phyloP scores from a whole-genome alignment of 1,284 basidiomycete species.

The Ganoderma lucidum region DNA sequence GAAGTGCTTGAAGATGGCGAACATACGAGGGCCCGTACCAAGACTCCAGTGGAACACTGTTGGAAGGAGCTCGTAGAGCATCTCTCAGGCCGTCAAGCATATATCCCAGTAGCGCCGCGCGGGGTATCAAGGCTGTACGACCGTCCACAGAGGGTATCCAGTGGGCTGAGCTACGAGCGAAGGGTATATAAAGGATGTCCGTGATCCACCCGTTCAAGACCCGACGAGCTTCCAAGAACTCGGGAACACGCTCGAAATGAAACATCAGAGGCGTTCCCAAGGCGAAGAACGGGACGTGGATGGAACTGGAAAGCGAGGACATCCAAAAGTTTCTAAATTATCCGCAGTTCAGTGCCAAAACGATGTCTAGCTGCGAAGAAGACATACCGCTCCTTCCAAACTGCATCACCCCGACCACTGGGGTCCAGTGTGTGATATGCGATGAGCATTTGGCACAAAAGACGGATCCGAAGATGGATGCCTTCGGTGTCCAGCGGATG shows the following conservation, averaged over 20 bases:
- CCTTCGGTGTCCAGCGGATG: not conserved
- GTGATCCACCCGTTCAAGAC: not conserved
- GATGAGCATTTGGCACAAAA: not conserved
- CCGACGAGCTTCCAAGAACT: not conserved
- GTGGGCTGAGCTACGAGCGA: not conserved
- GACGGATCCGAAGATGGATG: not conserved
- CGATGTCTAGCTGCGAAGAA: not conserved
- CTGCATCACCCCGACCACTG: not conserved
- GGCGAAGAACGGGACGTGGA: conserved; percentile 1
- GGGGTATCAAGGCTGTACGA: not conserved
- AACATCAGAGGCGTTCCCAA: conserved; percentile 8
- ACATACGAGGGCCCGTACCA: not conserved
- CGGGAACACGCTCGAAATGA: not conserved
- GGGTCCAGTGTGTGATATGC: not conserved
- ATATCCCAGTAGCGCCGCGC: not conserved
- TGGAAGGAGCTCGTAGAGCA: not conserved
- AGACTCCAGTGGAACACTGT: not conserved
- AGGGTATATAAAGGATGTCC: not conserved
- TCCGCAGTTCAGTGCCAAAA: not conserved
- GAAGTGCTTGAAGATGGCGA: not conserved
- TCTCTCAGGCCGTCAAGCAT: not conserved
- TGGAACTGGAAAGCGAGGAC: not conserved
- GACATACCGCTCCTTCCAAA: conserved; percentile 5
- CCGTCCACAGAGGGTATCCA: not conserved
- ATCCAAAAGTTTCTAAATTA: not conserved